Evolutionary conservation across 2,329 filamentous ascomycete genomes (phyloP).

Genomic region (Colletotrichum ledebouriae): DNA sequence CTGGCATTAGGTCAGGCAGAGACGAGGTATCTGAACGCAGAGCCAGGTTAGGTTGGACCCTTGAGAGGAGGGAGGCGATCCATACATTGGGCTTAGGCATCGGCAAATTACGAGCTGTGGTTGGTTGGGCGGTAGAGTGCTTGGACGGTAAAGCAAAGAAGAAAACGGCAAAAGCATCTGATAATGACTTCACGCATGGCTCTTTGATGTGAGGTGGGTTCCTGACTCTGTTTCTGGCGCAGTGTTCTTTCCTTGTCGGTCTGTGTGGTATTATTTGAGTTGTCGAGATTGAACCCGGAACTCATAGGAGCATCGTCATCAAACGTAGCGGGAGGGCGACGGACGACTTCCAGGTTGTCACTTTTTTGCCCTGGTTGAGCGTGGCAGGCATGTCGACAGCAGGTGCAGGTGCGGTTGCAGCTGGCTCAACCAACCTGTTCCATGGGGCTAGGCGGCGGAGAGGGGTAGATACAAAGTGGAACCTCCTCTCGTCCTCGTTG

Average conservation of each 20-base stretch:
- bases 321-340: not conserved
- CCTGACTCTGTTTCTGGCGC: constrained; percentile 18
- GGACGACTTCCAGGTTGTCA: not conserved
- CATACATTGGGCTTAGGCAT: constrained; percentile 4
- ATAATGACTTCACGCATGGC: constrained; percentile 40
- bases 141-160: constrained; percentile 38
- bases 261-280: constrained; percentile 6
- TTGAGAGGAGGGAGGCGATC: constrained; percentile 15
- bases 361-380: not conserved
- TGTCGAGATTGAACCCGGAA: constrained; percentile 21
- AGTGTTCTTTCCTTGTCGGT: not conserved
- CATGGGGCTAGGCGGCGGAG: not conserved
- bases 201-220: constrained; percentile 17
- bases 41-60: constrained; percentile 14
- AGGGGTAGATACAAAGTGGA: constrained; percentile 2
- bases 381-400: not conserved
- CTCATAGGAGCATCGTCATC: constrained; percentile 14
- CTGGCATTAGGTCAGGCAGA: not conserved
- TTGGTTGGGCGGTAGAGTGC: constrained; percentile 34
- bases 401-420: not conserved
- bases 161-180: constrained; percentile 39
- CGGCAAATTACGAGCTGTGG: constrained; percentile 14
- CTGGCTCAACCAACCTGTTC: not conserved
- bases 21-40: not conserved
- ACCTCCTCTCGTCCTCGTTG: not conserved